These are phyloP conservation scores for Neocucurbitaria cava DNA, from an alignment of 2,329 filamentous ascomycete species.

Conservation along the genomic window DNA sequence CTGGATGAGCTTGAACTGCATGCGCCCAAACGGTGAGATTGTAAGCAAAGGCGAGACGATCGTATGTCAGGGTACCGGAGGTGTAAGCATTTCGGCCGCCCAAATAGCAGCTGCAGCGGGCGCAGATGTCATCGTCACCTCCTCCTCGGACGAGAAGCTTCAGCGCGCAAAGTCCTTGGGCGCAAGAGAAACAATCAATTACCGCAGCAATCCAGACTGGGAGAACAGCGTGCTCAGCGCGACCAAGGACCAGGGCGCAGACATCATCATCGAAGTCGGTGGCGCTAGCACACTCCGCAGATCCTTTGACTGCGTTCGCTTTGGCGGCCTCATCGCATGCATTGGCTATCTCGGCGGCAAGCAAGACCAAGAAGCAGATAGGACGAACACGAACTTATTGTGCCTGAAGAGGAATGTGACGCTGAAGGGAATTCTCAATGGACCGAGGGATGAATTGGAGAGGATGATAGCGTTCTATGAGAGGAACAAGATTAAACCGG, in stretches of 20 bases:
- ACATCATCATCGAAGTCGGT: slow-evolving; percentile 61
- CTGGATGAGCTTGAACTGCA: slow-evolving; percentile 70
- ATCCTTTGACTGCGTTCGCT: slow-evolving; percentile 52
- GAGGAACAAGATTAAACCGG: slow-evolving; percentile 50
- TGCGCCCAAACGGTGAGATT: slow-evolving; percentile 61
- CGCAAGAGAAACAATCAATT: slow-evolving; percentile 67
- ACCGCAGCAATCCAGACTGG: slow-evolving; percentile 65
- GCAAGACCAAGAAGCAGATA: slow-evolving; percentile 61
- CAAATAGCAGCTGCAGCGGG: slow-evolving; percentile 54
- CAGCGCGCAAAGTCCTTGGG: slow-evolving; percentile 62
- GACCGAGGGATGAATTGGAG: slow-evolving; percentile 62
- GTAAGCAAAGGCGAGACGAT: slow-evolving; percentile 51
- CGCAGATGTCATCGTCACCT: slow-evolving; percentile 63
- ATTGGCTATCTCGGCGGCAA: slow-evolving; percentile 59
- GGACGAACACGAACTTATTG: slow-evolving; percentile 67
- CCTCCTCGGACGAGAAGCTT: slow-evolving; percentile 63
- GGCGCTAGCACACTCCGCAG: slow-evolving; percentile 58
- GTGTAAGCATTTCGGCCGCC: slow-evolving; percentile 51
- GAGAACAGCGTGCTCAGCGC: slow-evolving; percentile 62
- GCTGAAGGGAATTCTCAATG: slow-evolving; percentile 67
- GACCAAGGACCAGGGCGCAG: slow-evolving; percentile 51
- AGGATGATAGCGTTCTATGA: slow-evolving; percentile 53
- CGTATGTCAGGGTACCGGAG: slow-evolving; percentile 54
- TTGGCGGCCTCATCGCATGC: slow-evolving; percentile 51
- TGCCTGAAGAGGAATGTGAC: slow-evolving; percentile 60